phyloP scores from a whole-genome alignment of 2,329 filamentous ascomycete genomes.

The Geoglossum cookeanum region DNA sequence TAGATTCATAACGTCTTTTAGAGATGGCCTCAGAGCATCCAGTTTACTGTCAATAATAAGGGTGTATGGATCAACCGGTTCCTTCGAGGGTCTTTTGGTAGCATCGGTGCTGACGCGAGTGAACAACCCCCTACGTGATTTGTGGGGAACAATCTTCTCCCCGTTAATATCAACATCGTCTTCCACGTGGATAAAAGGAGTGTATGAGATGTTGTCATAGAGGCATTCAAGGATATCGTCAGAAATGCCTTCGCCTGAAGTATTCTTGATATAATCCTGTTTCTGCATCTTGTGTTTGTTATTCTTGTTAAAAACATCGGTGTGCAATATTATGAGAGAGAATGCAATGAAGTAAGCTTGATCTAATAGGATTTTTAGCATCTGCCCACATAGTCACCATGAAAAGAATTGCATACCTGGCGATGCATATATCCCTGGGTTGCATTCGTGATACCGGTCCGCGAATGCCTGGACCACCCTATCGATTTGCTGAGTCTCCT shows the following conservation, averaged over 20 bases:
- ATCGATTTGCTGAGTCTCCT: slow-evolving; percentile 96
- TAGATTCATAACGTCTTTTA: slow-evolving; percentile 81
- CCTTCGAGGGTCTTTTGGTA: slow-evolving; percentile 45
- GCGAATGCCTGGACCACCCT: slow-evolving; percentile 85
- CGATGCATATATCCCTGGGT: slow-evolving; percentile 80
- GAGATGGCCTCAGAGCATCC: slow-evolving; percentile 60
- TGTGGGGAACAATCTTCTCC: slow-evolving; percentile 51
- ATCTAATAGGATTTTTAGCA: slow-evolving; percentile 28
- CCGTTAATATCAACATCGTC: slow-evolving; percentile 69
- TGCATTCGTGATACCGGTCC: slow-evolving; percentile 94
- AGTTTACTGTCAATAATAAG: slow-evolving; percentile 81
- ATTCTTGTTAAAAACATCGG: slow-evolving; percentile 99
- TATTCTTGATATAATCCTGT: slow-evolving; percentile 86
- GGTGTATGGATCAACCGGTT: slow-evolving; percentile 88
- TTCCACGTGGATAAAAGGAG: slow-evolving; percentile 93
- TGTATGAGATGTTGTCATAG: slow-evolving; percentile 97
- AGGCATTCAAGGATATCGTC: slow-evolving; percentile 89
- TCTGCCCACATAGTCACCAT: not conserved
- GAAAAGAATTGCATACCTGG: slow-evolving; percentile 29
- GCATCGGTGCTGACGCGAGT: slow-evolving; percentile 45
- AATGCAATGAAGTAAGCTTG: slow-evolving; percentile 98
- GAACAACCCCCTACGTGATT: slow-evolving; percentile 51
- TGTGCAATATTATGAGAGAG: slow-evolving; percentile 87
- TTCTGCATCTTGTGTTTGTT: slow-evolving; percentile 99
- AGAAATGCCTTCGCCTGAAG: slow-evolving; percentile 67